Evolutionary conservation across 805 yeast species (phyloP).

Genomic region (Yarrowia sp.): DNA sequence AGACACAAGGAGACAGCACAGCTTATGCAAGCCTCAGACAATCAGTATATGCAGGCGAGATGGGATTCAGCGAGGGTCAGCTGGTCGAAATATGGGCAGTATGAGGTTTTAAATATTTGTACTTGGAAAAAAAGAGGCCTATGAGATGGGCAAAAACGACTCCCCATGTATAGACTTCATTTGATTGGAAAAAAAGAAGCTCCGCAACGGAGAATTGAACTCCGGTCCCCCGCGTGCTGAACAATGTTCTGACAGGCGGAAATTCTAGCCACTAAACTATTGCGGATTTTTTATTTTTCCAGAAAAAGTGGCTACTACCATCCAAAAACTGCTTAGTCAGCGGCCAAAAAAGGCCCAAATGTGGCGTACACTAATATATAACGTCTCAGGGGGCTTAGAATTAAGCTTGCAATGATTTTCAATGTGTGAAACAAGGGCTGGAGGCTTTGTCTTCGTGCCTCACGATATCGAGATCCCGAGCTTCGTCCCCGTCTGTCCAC

Average conservation of each 20-base stretch:
- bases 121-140: not conserved
- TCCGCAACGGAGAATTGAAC: slow-evolving; percentile 39
- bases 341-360: not conserved
- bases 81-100: not conserved
- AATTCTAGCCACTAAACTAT: slow-evolving; percentile 54
- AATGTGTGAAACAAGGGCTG: too few relatives aligned
- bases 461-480: not conserved
- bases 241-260: slow-evolving; percentile 50
- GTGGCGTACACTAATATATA: too few relatives aligned
- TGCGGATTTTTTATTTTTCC: slow-evolving; percentile 31
- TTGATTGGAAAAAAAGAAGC: slow-evolving; percentile 6
- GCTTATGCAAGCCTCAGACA: slow-evolving; percentile 14
- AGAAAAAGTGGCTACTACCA: not conserved
- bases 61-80: not conserved
- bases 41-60: slow-evolving; percentile 21
- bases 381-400: too few relatives aligned
- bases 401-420: too few relatives aligned
- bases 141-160: not conserved
- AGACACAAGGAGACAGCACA: slow-evolving; percentile 1
- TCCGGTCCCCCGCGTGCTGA: slow-evolving; percentile 39
- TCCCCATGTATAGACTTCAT: too few relatives aligned
- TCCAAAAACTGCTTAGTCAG: not conserved
- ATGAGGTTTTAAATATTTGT: not conserved
- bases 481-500: too few relatives aligned
- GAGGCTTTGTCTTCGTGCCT: too few relatives aligned